These are phyloP conservation scores for Brassica balearica DNA, from an alignment of 441 rosid species.

Conservation along the genomic window DNA sequence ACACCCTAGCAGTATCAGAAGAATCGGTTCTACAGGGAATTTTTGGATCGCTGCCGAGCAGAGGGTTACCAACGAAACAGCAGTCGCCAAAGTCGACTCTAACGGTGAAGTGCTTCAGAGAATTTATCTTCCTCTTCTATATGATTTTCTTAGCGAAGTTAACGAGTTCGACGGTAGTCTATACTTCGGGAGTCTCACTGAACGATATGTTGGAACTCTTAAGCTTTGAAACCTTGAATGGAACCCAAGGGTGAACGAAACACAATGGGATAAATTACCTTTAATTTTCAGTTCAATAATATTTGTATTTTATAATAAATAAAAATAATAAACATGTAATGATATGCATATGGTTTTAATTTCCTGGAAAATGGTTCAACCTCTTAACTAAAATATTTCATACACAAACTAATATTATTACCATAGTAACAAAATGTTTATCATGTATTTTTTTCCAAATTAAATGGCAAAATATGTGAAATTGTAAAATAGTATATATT, in stretches of 20 bases:
- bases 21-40: conserved; percentile 42
- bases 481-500: background rate
- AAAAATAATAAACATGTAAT: background rate
- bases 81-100: conserved; percentile 40
- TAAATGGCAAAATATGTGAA: background rate
- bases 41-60: conserved; percentile 45
- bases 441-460: background rate
- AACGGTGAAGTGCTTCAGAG: conserved; percentile 39
- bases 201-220: conserved; percentile 35
- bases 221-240: conserved; percentile 24
- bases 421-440: background rate
- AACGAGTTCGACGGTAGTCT: conserved; percentile 36
- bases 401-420: background rate
- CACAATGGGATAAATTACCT: background rate
- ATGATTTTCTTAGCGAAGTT: conserved; percentile 41
- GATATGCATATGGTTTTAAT: background rate
- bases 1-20: conserved; percentile 39
- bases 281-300: background rate
- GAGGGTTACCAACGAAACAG: conserved; percentile 39
- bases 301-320: background rate
- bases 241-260: background rate
- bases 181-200: conserved; percentile 38
- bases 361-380: background rate
- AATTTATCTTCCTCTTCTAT: conserved; percentile 17
- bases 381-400: background rate